Conservation (phyloP, 495 filamentous ascomycete species). For the Recurvomyces mirabilis region DNA sequence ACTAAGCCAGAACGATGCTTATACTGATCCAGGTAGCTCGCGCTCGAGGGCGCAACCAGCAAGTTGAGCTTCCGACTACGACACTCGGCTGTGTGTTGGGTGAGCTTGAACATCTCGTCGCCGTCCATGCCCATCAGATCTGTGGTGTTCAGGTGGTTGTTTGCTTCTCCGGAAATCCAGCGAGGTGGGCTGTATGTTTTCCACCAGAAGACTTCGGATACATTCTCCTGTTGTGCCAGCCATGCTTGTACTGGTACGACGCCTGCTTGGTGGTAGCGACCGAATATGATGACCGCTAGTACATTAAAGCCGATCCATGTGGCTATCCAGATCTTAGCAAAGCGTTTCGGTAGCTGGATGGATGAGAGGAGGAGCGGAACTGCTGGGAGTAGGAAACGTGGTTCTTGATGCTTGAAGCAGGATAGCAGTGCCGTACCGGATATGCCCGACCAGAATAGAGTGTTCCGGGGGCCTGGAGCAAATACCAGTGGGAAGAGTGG, state of each 20-base stretch:
- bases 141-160: conserved; percentile 49
- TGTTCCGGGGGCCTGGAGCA: conserved; percentile 35
- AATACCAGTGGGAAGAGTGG: conserved; percentile 63
- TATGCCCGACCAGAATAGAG: conserved; percentile 64
- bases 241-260: conserved; percentile 69
- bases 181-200: conserved; percentile 91
- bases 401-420: conserved; percentile 84
- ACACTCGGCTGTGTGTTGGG: conserved; percentile 50
- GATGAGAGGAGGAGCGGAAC: conserved; percentile 84
- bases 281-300: conserved; percentile 70
- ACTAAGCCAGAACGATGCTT: no score
- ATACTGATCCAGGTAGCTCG: conserved; percentile 56
- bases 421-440: conserved; percentile 72
- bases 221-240: conserved; percentile 31
- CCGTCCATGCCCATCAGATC: conserved; percentile 77
- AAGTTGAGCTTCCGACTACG: conserved; percentile 24
- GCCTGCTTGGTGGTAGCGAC: conserved; percentile 87
- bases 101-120: conserved; percentile 44
- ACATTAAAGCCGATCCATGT: conserved; percentile 79
- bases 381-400: conserved; percentile 80
- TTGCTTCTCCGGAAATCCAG: conserved; percentile 76
- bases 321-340: conserved; percentile 45
- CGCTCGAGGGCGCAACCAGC: conserved; percentile 42
- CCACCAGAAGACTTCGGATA: conserved; percentile 83
- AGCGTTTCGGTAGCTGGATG: conserved; percentile 51